Base-by-base conservation (phyloP, 2,329 filamentous ascomycete species). In the Aspergillus sclerotialis region DNA sequence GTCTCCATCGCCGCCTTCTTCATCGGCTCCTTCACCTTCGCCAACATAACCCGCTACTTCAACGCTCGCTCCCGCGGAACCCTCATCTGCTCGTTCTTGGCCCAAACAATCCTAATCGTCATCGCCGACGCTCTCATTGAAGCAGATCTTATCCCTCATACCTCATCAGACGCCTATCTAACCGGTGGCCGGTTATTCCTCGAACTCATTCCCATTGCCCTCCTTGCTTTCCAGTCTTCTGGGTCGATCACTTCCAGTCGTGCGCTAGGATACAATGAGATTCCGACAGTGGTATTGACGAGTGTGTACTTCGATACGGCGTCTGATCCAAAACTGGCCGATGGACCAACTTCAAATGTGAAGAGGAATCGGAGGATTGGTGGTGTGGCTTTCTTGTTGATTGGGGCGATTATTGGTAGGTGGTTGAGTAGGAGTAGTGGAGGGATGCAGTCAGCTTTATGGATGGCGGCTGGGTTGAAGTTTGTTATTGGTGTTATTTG, bases 241-340 rank as follows among this genome's bases (percentile, higher is more conserved):
- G 65, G 65, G 1, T 61, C 60, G 9, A 65, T 68, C 40, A 56
- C 63, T 3, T 58, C 62, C 12, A 66, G 60, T 35, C 58, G 65
- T 2, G 49, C 59, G 4, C 52, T 69, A 15, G 53, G 56, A 0
- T 61, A 61, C 41, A 61, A 63, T 30, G 65, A 68, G 45, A 60
- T 69, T 26, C 65, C 65, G 10, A 67, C 64, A 7, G 64, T 67
- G 11, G 65, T 68, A 5, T 43, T 69, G 43, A 69, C 65, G 8
- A 66, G 63, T 28, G 52, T 67, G 10, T 68, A 67, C 39, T 66
- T 64, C 43, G 65, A 69, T 39, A 58, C 68, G 29, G 61, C 61
- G 2, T 60, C 61, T 4, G 65, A 69, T 37, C 55, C 61, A 9
- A 57, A 55, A 27, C 43, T 66, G 16, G 43, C 43, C 1, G 46